A percentile compares a stretch with the other conserved stretches of the same genome.
Evolutionary conservation across 176 grass and related monocot species (phyloP).

Genomic region (Cymbopogon citratus): DNA sequence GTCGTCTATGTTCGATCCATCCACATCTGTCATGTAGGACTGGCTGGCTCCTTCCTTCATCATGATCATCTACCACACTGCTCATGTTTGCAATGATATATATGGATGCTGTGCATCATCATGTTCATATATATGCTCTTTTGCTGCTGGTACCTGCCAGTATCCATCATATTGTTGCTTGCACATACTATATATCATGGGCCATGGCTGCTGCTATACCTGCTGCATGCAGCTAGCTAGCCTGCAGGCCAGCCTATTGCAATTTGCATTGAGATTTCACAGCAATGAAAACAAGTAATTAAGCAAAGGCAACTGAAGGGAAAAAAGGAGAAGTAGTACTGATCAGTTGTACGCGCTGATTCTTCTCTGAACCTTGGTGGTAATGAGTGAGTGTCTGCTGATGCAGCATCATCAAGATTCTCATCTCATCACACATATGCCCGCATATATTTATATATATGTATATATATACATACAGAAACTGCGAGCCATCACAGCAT

Average conservation of each 20-base stretch:
- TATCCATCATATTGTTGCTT: neutral
- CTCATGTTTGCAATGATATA: neutral
- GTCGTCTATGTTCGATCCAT: too few species aligned
- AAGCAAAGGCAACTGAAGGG: neutral
- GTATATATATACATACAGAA: too few species aligned
- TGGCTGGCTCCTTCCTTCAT: neutral
- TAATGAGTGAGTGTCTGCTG: conserved; percentile 51
- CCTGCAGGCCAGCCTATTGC: neutral
- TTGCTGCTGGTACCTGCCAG: neutral
- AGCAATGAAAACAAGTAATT: neutral
- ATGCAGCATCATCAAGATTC: conserved; percentile 99
- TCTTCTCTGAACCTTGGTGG: too few species aligned
- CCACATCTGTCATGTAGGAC: neutral
- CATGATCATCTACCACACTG: neutral
- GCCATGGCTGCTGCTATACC: neutral
- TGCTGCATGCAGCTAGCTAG: neutral
- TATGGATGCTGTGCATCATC: neutral
- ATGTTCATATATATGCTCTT: neutral
- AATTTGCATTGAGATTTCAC: neutral
- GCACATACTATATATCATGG: neutral
- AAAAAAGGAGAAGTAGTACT: neutral
- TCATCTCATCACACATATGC: conserved; percentile 73
- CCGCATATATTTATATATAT: too few species aligned
- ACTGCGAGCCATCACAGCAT: neutral
- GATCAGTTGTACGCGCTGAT: neutral